Percentiles rank a stretch among this genome's conserved stretches.
Conservation (phyloP, 371 early-diverging fungal species). For the Parasitella parasitica region DNA sequence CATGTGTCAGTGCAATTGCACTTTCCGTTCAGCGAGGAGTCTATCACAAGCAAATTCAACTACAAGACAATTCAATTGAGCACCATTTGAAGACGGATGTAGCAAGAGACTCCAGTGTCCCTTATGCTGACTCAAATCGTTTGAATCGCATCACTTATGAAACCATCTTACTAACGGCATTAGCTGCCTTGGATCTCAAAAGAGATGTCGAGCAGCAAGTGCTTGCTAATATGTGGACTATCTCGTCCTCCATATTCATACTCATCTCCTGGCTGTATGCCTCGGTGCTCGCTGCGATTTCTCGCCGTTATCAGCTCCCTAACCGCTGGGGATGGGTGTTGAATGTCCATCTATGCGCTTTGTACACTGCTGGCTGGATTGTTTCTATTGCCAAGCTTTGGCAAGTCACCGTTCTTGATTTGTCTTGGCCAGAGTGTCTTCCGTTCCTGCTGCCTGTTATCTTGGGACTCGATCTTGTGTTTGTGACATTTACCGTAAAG, state of each 20-base stretch:
- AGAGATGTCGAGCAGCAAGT: background rate
- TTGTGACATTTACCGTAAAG: conserved; percentile 7
- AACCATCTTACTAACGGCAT: background rate
- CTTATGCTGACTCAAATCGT: conserved; percentile 21
- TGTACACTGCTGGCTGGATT: background rate
- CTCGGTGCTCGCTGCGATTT: conserved; percentile 1
- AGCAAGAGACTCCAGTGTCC: conserved; percentile 3
- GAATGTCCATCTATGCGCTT: conserved; percentile 23
- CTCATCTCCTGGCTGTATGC: conserved; percentile 23
- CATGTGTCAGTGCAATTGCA: conserved; percentile 13
- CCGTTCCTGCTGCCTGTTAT: background rate
- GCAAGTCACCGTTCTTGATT: background rate
- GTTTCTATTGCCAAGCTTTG: background rate
- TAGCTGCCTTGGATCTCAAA: conserved; percentile 7
- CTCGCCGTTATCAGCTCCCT: conserved; percentile 20
- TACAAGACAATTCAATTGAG: background rate
- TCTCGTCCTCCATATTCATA: background rate
- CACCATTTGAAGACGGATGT: background rate
- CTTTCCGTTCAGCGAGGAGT: conserved; percentile 16
- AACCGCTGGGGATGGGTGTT: conserved; percentile 24
- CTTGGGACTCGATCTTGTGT: conserved; percentile 11
- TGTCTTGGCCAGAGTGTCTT: conserved; percentile 5
- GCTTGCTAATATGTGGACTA: background rate
- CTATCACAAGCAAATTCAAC: background rate
- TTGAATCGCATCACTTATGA: conserved; percentile 16